Evolutionary conservation across 768 basidiomycete species (phyloP), one percentile per base, ranked within the genome.

Genomic region (Agaricus subrufescens): DNA sequence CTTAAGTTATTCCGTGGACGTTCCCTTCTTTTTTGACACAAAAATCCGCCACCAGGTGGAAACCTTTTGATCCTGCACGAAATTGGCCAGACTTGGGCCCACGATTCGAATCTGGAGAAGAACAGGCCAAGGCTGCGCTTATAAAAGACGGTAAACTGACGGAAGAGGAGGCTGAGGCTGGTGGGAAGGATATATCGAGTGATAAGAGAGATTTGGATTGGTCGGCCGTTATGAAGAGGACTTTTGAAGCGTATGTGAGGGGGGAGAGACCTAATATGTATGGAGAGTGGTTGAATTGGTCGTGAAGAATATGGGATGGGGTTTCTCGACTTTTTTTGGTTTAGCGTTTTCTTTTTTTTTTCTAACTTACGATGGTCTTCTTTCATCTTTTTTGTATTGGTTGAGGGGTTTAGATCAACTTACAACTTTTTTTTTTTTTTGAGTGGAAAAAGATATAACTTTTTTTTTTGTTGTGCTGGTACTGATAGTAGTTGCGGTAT

Each of bases 221-320:
- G 95, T 80, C 89, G 39, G 80, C 87, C 15, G 94, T 96, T 46
- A 68, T 96, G 57, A 98, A 98, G 75, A 77, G 95, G 71, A 93
- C 91, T n/a, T 95, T 96, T 67, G 95, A 98, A 74, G 81, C 84
- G 52, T 96, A 90, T 69, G 68, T 97, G 52, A 78, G 94, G 5
- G 89, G 86, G 1, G 94, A 97, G 70, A 72, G 83, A 30, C 92
- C 94, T 23, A 97, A 95, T 67, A 91, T 93, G 90, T 94, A 94
- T 70, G 92, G 93, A 34, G 93, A 94, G 73, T 83, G 80, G 81
- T 60, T 78, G 52, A 63, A 69, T 45, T 78, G 77, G 77, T 69
- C 34, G 11, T 34, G 34, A 34, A 52, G 56, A 38, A 11, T 37
- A 8, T 8, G 48, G 19, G 19, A 19, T 19, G 19, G 19, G 19